Conservation (phyloP, 2,329 filamentous ascomycete species). For the Verticillium tricorpus region DNA sequence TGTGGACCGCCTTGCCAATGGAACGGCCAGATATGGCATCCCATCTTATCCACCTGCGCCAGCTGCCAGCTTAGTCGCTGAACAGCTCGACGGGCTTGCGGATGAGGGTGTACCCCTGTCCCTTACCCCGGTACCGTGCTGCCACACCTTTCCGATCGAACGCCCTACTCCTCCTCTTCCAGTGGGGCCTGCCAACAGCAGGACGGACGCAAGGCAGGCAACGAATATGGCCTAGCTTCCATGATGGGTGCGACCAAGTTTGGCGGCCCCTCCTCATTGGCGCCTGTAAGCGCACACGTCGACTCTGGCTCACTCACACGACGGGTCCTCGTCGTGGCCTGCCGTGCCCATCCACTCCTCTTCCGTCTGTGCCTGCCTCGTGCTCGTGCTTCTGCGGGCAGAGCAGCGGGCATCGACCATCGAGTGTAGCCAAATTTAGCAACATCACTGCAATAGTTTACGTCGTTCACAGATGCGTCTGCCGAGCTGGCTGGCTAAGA, state of each 20-base stretch:
- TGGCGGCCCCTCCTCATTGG: conserved; percentile 35
- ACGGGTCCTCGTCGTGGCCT: conserved; percentile 1
- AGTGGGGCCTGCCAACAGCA: not conserved
- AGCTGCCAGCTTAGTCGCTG: conserved; percentile 26
- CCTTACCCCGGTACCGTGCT: not conserved
- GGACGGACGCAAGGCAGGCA: not conserved
- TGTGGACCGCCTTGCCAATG: conserved; percentile 14
- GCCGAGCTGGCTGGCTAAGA: conserved; percentile 6
- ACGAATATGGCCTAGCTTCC: conserved; percentile 14
- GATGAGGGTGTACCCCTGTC: conserved; percentile 18
- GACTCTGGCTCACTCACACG: conserved; percentile 8
- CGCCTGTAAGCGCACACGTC: conserved; percentile 39
- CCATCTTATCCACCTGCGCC: conserved; percentile 15
- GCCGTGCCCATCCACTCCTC: conserved; percentile 2
- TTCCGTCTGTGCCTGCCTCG: not conserved
- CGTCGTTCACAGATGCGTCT: conserved; percentile 10
- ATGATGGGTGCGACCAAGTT: conserved; percentile 9
- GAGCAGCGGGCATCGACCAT: conserved; percentile 2
- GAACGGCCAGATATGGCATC: conserved; percentile 12
- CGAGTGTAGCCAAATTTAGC: conserved; percentile 13
- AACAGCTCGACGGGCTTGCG: conserved; percentile 10
- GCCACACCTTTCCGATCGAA: not conserved
- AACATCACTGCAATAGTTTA: conserved; percentile 10
- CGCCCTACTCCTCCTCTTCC: not conserved
- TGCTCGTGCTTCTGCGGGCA: not conserved